Evolutionary conservation across 148 eudicot species (phyloP).

Genomic region (Spergularia marina): DNA sequence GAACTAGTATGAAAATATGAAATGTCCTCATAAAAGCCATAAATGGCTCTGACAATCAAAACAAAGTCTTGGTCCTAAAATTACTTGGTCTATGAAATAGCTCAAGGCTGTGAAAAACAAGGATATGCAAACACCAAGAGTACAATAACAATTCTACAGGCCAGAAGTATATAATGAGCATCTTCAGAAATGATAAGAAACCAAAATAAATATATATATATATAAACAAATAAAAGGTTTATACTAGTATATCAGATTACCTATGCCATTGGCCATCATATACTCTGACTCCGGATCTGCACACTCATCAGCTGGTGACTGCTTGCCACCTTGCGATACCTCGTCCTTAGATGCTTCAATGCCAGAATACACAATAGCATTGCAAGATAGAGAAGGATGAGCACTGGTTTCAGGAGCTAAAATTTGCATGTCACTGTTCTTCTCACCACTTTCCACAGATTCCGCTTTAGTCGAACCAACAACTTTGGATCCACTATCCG

Average conservation of each 20-base stretch:
- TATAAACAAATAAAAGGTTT: neutral
- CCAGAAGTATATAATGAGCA: neutral
- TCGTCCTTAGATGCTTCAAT: conserved; percentile 91
- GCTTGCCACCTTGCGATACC: conserved; percentile 80
- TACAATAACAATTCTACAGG: neutral
- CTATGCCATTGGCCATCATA: conserved; percentile 62
- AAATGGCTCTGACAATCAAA: too few species aligned
- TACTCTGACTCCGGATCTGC: conserved; percentile 61
- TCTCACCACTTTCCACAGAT: conserved; percentile 93
- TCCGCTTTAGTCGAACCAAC: conserved; percentile 86
- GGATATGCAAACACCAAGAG: too few species aligned
- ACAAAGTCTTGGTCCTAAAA: too few species aligned
- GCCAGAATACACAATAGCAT: conserved; percentile 89
- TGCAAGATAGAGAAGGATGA: conserved; percentile 95
- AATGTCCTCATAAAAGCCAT: too few species aligned
- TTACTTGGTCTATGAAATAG: too few species aligned
- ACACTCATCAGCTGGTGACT: conserved; percentile 56
- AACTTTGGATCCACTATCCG: conserved; percentile 94
- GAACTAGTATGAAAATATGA: too few species aligned
- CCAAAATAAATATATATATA: conserved; percentile 9
- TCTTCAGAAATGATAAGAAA: neutral
- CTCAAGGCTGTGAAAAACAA: too few species aligned
- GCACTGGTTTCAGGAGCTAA: conserved; percentile 57
- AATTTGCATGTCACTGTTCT: conserved; percentile 60
- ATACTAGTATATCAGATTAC: conserved; percentile 32